Percentiles rank a stretch among this genome's conserved stretches.
These are phyloP conservation scores for Podospora pseudopauciseta DNA, from an alignment of 495 filamentous ascomycete genomes.

Conservation along the genomic window DNA sequence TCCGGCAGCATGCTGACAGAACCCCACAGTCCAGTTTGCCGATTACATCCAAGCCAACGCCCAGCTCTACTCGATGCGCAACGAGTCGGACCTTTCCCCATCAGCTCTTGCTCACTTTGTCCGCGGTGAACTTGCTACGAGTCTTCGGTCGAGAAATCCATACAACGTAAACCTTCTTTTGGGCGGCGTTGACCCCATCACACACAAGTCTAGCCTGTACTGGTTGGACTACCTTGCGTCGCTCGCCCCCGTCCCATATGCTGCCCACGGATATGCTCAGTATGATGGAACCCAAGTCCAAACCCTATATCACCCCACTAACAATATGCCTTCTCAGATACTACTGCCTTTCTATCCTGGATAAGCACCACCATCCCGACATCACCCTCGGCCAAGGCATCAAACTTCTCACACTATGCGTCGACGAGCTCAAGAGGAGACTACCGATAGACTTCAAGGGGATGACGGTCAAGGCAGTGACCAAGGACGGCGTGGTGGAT, in stretches of 20 bases:
- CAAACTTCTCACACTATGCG: conserved; percentile 88
- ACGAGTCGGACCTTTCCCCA: conserved; percentile 84
- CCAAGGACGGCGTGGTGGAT: conserved; percentile 82
- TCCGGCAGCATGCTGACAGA: conserved; percentile 27
- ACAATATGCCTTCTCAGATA: conserved; percentile 48
- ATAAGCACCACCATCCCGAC: conserved; percentile 96
- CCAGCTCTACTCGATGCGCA: conserved; percentile 97
- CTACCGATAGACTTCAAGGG: conserved; percentile 99
- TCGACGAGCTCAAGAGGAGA: conserved; percentile 91
- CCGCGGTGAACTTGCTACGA: conserved; percentile 83
- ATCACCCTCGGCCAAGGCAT: conserved; percentile 82
- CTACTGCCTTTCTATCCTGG: conserved; percentile 91
- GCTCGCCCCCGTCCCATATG: conserved; percentile 83
- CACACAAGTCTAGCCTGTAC: conserved; percentile 81
- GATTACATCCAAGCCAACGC: conserved; percentile 99
- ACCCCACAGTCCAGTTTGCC: conserved; percentile 83
- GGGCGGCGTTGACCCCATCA: conserved; percentile 85
- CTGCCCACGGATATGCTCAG: conserved; percentile 97
- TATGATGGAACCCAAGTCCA: conserved; percentile 45
- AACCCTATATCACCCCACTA: not conserved
- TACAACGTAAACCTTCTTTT: conserved; percentile 95
- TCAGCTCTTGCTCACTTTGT: conserved; percentile 87
- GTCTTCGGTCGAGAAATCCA: conserved; percentile 83
- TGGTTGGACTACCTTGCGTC: conserved; percentile 97
- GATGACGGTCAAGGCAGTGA: conserved; percentile 85